phyloP scores from a whole-genome alignment of 2,329 filamentous ascomycete genomes.

The Fusarium buharicum region DNA sequence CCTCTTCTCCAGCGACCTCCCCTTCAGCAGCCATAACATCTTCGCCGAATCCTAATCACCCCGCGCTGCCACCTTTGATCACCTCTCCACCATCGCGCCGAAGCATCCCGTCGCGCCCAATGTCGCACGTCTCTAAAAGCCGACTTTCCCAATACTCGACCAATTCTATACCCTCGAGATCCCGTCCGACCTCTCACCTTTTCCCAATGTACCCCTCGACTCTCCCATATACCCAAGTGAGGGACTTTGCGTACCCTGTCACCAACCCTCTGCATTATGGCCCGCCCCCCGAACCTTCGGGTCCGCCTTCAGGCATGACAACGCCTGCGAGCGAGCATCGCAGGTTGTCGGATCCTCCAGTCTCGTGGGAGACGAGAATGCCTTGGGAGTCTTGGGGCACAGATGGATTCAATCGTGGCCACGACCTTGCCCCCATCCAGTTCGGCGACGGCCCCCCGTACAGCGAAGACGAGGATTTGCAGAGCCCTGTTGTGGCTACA shows the following conservation, averaged over 20 bases:
- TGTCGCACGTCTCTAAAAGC: constrained; percentile 82
- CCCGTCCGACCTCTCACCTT: constrained; percentile 81
- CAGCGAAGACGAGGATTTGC: constrained; percentile 94
- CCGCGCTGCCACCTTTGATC: constrained; percentile 66
- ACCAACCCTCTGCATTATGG: constrained; percentile 93
- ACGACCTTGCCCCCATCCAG: constrained; percentile 82
- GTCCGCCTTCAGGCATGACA: constrained; percentile 79
- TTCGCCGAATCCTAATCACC: constrained; percentile 62
- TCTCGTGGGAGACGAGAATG: constrained; percentile 76
- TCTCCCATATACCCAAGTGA: constrained; percentile 86
- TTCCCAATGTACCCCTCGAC: constrained; percentile 88
- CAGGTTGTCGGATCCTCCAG: constrained; percentile 83
- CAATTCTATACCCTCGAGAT: constrained; percentile 73
- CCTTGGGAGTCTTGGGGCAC: constrained; percentile 67
- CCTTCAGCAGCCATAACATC: constrained; percentile 60
- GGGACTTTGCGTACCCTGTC: constrained; percentile 92
- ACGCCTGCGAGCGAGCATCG: constrained; percentile 85
- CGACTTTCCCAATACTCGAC: constrained; percentile 86
- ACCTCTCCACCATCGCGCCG: constrained; percentile 68
- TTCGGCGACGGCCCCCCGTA: constrained; percentile 91
- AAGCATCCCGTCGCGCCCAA: constrained; percentile 70
- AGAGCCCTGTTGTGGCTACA: constrained; percentile 87
- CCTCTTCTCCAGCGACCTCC: constrained; percentile 65
- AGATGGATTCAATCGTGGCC: constrained; percentile 67
- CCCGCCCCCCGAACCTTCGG: constrained; percentile 78